Evolutionary conservation across 805 yeast genomes (phyloP).

Genomic region (Grigorovia yakushimaensis): DNA sequence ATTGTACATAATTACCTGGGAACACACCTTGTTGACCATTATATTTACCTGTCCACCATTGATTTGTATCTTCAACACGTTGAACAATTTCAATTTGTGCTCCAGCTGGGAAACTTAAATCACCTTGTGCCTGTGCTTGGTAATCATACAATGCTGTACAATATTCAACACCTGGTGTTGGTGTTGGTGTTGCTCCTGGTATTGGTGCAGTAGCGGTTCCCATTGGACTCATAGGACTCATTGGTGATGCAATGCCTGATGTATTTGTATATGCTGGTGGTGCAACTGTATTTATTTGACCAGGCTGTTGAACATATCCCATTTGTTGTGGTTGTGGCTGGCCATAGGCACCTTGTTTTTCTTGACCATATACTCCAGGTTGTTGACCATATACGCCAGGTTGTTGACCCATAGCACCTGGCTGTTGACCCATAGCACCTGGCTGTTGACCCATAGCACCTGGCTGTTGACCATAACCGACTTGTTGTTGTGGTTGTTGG

Average conservation of each 20-base stretch:
- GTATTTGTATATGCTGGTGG: conserved; percentile 2
- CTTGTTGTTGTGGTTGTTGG: not conserved
- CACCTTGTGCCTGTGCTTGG: conserved; percentile 89
- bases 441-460: conserved; percentile 1
- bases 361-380: not conserved
- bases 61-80: conserved; percentile 74
- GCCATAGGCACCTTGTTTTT: conserved; percentile 1
- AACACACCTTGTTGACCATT: conserved; percentile 86
- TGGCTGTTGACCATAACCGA: conserved; percentile 3
- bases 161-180: conserved; percentile 38
- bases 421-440: conserved; percentile 1
- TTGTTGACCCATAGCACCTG: not conserved
- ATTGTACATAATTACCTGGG: conserved; percentile 92
- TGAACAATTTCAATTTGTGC: conserved; percentile 74
- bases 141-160: conserved; percentile 91
- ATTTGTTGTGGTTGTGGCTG: conserved; percentile 1
- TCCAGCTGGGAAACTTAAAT: conserved; percentile 80
- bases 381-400: not conserved
- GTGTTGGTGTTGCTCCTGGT: conserved; percentile 9
- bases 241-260: not conserved
- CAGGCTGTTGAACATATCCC: not conserved
- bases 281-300: not conserved
- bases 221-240: not conserved
- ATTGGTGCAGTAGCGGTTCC: conserved; percentile 10
- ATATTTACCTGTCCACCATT: conserved; percentile 94